Evolutionary conservation across 2,329 filamentous ascomycete genomes (phyloP), one percentile per base, ranked within the genome.

Genomic region (Pseudogymnoascus sp.): DNA sequence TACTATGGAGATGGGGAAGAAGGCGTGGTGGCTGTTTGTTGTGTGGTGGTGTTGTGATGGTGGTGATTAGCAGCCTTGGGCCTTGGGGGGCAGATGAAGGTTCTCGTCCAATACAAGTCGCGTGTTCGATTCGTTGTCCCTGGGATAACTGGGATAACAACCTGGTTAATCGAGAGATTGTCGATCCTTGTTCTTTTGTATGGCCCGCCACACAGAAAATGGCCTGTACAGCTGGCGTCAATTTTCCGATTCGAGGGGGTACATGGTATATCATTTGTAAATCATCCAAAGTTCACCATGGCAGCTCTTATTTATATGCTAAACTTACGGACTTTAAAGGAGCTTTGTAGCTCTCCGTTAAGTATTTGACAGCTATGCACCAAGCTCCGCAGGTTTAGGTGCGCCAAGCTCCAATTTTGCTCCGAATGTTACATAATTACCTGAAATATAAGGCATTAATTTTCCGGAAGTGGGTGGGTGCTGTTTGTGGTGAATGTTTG

Each of bases 101-200:
- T 53, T 53, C 26, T 31, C 47, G 47, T 53, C 47, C 47, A 53
- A 53, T 53, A 53, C 47, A 53, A 53, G 47, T 53, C 47, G 47
- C 47, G 47, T 53, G 47, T 53, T 53, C 47, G 47, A 35, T 53
- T 53, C 47, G 47, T 53, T 53, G 47, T 53, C 31, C 47, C 47
- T 53, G 47, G 47, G 47, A 53, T 53, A 31, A 53, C 47, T 53
- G 47, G 47, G 47, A 53, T 53, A 53, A 53, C 47, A 53, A 53
- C 44, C 44, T 53, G 44, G 44, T 16, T 53, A 53, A 53, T 53
- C 44, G 44, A 53, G 44, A 53, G 44, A 53, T 53, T 53, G 24
- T 53, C 44, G 24, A 31, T 24, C 44, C 44, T 53, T 53, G 44
- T 53, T 53, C 44, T n/a, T 10, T n/a, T 33, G 44, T 50, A 50